Conservation (phyloP, 345 rosid species). For the Hibiscus tridactylites region DNA sequence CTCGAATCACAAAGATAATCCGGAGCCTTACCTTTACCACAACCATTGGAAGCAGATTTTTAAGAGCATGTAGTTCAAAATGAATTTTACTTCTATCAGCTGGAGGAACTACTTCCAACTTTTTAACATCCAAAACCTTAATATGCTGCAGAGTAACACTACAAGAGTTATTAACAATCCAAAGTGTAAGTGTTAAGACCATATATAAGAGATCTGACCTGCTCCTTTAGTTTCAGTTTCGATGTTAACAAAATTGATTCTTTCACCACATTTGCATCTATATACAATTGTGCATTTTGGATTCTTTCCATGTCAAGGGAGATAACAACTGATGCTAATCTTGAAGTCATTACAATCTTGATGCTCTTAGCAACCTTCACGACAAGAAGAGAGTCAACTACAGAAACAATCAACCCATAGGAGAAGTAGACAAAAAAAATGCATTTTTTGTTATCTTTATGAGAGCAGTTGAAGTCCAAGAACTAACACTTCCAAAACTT, state of each 20-base stretch:
- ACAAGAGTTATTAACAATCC: slow-evolving; percentile 15
- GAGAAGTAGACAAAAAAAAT: background rate
- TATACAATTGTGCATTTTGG: slow-evolving; percentile 51
- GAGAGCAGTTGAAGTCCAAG: background rate
- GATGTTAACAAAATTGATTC: slow-evolving; percentile 61
- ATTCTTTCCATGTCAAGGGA: slow-evolving; percentile 63
- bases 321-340: slow-evolving; percentile 64
- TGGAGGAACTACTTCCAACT: slow-evolving; percentile 62
- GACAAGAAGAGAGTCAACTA: background rate
- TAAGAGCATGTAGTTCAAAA: slow-evolving; percentile 63
- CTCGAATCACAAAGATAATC: background rate
- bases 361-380: slow-evolving; percentile 80
- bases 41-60: slow-evolving; percentile 62
- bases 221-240: slow-evolving; percentile 43
- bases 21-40: slow-evolving; percentile 60
- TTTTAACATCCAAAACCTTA: slow-evolving; percentile 51
- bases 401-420: slow-evolving; percentile 15
- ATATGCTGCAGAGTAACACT: slow-evolving; percentile 53
- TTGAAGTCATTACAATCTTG: slow-evolving; percentile 67
- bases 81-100: slow-evolving; percentile 51
- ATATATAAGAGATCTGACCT: slow-evolving; percentile 30
- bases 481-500: background rate
- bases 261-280: slow-evolving; percentile 68
- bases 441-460: background rate
- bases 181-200: background rate